Evolutionary conservation across 768 basidiomycete genomes (phyloP).

Genomic region (Boletus subparvulus): DNA sequence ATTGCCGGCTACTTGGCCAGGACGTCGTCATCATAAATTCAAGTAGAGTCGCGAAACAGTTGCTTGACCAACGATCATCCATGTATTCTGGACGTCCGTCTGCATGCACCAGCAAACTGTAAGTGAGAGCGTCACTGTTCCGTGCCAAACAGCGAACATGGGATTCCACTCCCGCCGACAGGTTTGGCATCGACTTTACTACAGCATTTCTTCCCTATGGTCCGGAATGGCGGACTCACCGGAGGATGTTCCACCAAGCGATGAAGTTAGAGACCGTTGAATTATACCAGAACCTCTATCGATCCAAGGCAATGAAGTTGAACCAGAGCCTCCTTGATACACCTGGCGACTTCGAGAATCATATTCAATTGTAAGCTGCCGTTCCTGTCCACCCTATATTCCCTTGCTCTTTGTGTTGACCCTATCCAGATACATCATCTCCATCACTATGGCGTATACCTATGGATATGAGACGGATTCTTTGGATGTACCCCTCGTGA

Average conservation of each 20-base stretch:
- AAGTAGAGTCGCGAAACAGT: constrained; percentile 22
- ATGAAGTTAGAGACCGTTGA: constrained; percentile 21
- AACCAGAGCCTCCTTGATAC: constrained; percentile 20
- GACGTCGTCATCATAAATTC: constrained; percentile 29
- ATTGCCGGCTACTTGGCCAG: constrained; percentile 28
- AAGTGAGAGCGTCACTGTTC: background rate
- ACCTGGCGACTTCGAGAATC: constrained; percentile 25
- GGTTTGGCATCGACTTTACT: constrained; percentile 31
- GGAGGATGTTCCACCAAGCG: constrained; percentile 29
- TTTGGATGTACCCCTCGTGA: constrained; percentile 28
- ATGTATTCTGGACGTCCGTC: constrained; percentile 30
- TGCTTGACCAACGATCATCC: constrained; percentile 32
- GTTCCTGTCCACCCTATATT: background rate
- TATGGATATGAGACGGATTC: constrained; percentile 31
- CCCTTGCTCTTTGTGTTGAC: background rate
- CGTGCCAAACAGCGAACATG: background rate
- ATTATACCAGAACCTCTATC: constrained; percentile 24
- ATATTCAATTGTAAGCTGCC: constrained; percentile 22
- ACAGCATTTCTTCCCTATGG: constrained; percentile 32
- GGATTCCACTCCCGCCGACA: background rate
- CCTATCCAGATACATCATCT: constrained; percentile 27
- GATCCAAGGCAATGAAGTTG: constrained; percentile 21
- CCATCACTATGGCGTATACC: constrained; percentile 32
- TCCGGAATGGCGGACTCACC: constrained; percentile 28
- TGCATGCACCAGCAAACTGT: constrained; percentile 24